Evolutionary conservation across 352 stramenopile genomes (phyloP).

Genomic region (Phytophthora litchii): DNA sequence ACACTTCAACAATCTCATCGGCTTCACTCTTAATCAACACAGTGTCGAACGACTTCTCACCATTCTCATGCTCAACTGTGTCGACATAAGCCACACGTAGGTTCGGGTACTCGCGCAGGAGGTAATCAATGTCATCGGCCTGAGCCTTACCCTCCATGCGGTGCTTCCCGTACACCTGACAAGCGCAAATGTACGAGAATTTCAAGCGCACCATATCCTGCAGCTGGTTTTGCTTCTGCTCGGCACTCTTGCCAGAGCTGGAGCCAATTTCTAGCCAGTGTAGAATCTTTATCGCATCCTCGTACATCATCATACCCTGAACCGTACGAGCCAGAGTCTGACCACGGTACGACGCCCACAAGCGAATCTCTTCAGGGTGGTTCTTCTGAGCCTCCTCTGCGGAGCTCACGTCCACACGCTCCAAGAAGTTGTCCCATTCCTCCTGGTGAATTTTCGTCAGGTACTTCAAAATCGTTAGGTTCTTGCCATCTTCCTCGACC

Average conservation of each 20-base stretch:
- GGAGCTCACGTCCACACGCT: slow-evolving; percentile 77
- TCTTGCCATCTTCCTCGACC: slow-evolving; percentile 84
- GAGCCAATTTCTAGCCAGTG: slow-evolving; percentile 88
- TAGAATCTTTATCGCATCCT: slow-evolving; percentile 87
- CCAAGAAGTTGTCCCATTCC: slow-evolving; percentile 87
- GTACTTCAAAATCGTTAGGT: slow-evolving; percentile 88
- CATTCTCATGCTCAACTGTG: slow-evolving; percentile 45
- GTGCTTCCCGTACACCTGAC: slow-evolving; percentile 86
- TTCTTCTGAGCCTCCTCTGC: slow-evolving; percentile 77
- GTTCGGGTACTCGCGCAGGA: slow-evolving; percentile 83
- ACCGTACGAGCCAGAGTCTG: slow-evolving; percentile 83
- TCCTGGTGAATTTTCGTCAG: slow-evolving; percentile 85
- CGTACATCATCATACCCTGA: slow-evolving; percentile 89
- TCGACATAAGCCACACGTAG: slow-evolving; percentile 87
- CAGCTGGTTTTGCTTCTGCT: slow-evolving; percentile 81
- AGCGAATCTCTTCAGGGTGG: slow-evolving; percentile 72
- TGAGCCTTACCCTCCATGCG: slow-evolving; percentile 67
- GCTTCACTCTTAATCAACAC: slow-evolving; percentile 84
- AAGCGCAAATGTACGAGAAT: slow-evolving; percentile 88
- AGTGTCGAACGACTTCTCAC: slow-evolving; percentile 62
- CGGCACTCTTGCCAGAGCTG: slow-evolving; percentile 58
- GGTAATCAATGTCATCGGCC: slow-evolving; percentile 83
- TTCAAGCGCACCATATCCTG: slow-evolving; percentile 88
- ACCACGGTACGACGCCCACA: slow-evolving; percentile 84
- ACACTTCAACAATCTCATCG: slow-evolving; percentile 78